Evolutionary conservation across 139 green algal species (phyloP).

Genomic region (Tetraselmis striata): DNA sequence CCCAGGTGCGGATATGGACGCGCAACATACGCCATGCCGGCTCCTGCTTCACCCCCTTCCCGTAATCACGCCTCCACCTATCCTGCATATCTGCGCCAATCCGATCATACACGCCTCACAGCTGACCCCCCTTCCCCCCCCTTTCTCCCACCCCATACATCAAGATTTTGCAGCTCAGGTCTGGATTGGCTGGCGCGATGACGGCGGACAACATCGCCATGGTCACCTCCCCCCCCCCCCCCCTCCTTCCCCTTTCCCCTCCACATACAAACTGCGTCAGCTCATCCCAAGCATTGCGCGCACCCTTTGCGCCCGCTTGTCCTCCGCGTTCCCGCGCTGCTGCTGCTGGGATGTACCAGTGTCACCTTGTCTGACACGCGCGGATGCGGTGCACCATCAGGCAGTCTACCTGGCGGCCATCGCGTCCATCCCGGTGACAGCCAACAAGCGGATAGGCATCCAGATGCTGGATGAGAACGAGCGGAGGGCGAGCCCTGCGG

Average conservation of each 20-base stretch:
- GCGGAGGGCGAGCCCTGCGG: not conserved
- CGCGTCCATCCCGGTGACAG: constrained; percentile 32
- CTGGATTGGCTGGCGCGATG: constrained; percentile 49
- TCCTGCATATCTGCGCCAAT: no score
- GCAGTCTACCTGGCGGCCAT: constrained; percentile 48
- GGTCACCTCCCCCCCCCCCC: constrained; percentile 6
- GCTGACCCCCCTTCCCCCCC: not conserved
- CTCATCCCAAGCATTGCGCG: no score
- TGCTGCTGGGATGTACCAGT: no score
- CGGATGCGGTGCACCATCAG: not conserved
- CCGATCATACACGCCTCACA: no score
- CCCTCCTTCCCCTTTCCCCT: not conserved
- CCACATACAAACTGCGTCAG: not conserved
- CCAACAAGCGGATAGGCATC: not conserved
- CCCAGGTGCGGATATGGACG: constrained; percentile 22
- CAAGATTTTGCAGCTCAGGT: constrained; percentile 19
- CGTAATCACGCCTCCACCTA: no score
- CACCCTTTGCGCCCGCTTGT: no score
- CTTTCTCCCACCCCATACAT: not conserved
- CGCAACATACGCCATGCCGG: no score
- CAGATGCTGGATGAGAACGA: not conserved
- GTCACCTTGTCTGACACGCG: not conserved
- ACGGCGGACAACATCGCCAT: constrained; percentile 74
- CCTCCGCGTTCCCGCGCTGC: no score
- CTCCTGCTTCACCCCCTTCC: no score